A percentile compares a stretch with the other conserved stretches of the same genome.
These are phyloP conservation scores for Hypoxylon sp. DNA, from an alignment of 2,329 filamentous ascomycete species.

Conservation along the genomic window DNA sequence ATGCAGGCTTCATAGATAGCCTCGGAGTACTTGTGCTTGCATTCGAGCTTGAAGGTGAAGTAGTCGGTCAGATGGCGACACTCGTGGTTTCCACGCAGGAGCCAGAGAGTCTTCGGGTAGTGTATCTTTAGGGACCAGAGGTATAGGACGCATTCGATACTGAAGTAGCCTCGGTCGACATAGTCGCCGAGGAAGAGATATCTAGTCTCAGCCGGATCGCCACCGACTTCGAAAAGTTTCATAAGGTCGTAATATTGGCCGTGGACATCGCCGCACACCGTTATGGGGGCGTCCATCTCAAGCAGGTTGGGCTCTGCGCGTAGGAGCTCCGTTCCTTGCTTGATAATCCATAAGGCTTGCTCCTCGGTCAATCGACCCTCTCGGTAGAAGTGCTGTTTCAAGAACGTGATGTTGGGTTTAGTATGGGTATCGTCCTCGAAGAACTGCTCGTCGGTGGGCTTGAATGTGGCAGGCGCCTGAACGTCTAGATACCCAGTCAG, in stretches of 20 bases:
- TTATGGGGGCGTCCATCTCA: constrained; percentile 99
- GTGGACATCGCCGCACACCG: constrained; percentile 97
- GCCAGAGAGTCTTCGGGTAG: constrained; percentile 97
- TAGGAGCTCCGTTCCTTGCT: constrained; percentile 87
- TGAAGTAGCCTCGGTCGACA: constrained; percentile 98
- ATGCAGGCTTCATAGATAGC: constrained; percentile 97
- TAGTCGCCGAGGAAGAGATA: constrained; percentile 99
- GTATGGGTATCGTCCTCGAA: constrained; percentile 86
- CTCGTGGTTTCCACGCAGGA: constrained; percentile 97
- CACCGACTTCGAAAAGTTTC: constrained; percentile 99
- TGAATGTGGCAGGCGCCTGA: constrained; percentile 94
- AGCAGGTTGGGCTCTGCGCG: constrained; percentile 93
- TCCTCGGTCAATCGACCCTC: constrained; percentile 97
- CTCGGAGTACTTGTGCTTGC: constrained; percentile 99
- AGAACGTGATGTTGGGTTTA: constrained; percentile 93
- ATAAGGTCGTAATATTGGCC: constrained; percentile 99
- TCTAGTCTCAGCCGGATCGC: constrained; percentile 94
- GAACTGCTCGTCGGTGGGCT: constrained; percentile 94
- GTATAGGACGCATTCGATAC: constrained; percentile 98
- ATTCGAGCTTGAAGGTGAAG: constrained; percentile 99
- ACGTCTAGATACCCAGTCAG: constrained; percentile 76
- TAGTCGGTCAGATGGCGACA: constrained; percentile 99
- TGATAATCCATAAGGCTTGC: constrained; percentile 96
- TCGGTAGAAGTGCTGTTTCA: constrained; percentile 98
- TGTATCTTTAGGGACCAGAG: constrained; percentile 99